Percentiles rank a stretch among this genome's conserved stretches.
phyloP scores from a whole-genome alignment of 2,329 filamentous ascomycete genomes.

The Bimuria novae-zelandiae region DNA sequence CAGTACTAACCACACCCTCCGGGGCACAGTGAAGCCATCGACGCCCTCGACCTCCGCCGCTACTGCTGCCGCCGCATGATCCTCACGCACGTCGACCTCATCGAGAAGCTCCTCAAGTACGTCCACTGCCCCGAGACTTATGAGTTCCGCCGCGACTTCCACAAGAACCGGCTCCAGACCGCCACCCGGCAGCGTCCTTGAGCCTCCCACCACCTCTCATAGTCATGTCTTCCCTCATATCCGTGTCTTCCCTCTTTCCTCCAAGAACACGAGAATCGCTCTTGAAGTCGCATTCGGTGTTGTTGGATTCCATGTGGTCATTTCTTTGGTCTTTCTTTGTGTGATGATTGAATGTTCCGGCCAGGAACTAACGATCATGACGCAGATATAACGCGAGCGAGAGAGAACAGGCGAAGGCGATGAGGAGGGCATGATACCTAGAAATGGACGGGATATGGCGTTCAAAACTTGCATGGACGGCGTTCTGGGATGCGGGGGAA shows the following conservation, averaged over 20 bases:
- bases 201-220: too few species aligned
- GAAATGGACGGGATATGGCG: neutral
- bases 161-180: conserved; percentile 6
- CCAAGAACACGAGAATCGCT: too few species aligned
- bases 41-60: conserved; percentile 87
- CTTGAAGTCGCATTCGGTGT: too few species aligned
- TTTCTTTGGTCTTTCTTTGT: too few species aligned
- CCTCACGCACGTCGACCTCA: conserved; percentile 98
- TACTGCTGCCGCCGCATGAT: conserved; percentile 99
- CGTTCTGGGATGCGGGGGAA: too few species aligned
- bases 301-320: too few species aligned
- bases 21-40: conserved; percentile 94
- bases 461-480: neutral
- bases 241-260: too few species aligned
- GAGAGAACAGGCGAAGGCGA: conserved; percentile 39
- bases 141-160: conserved; percentile 10
- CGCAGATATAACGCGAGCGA: conserved; percentile 45
- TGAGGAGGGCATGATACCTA: conserved; percentile 15
- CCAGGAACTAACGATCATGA: too few species aligned
- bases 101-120: conserved; percentile 84
- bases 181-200: too few species aligned
- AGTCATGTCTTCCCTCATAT: too few species aligned
- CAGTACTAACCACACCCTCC: conserved; percentile 14
- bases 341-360: too few species aligned
- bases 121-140: conserved; percentile 25